These are phyloP conservation scores for Eragrostis tef DNA, from an alignment of 202 grass and related monocot genomes.

Conservation along the genomic window DNA sequence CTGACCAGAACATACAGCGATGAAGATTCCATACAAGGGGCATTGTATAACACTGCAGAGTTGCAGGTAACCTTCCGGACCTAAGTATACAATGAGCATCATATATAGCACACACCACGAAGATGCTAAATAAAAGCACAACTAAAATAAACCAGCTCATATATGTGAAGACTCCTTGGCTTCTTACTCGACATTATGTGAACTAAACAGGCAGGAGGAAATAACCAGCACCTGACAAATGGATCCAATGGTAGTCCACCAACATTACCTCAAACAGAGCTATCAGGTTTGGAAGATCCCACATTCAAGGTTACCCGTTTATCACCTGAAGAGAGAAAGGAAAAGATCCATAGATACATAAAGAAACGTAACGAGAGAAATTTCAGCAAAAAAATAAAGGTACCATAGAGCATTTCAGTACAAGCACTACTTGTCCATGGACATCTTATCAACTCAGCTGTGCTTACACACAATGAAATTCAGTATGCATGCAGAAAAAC, in stretches of 20 bases:
- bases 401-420: constrained; percentile 48
- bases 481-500: constrained; percentile 99
- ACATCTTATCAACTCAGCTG: constrained; percentile 41
- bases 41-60: constrained; percentile 53
- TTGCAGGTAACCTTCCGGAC: constrained; percentile 66
- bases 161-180: constrained; percentile 4
- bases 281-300: constrained; percentile 65
- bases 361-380: constrained; percentile 96
- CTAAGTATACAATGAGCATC: constrained; percentile 5
- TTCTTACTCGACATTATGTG: constrained; percentile 28
- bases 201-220: constrained; percentile 54
- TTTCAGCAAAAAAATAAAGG: constrained; percentile 99
- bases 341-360: constrained; percentile 92
- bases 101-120: constrained; percentile 15
- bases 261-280: constrained; percentile 52
- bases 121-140: not conserved
- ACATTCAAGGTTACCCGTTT: constrained; percentile 78
- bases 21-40: constrained; percentile 60
- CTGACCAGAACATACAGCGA: constrained; percentile 46
- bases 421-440: constrained; percentile 35
- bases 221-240: constrained; percentile 56
- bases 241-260: constrained; percentile 56
- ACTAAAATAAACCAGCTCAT: constrained; percentile 6
- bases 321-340: constrained; percentile 87
- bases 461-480: constrained; percentile 49